A percentile compares a stretch with the other conserved stretches of the same genome.
phyloP scores from a whole-genome alignment of 2,329 filamentous ascomycete genomes.

The Fusarium sublunatum region DNA sequence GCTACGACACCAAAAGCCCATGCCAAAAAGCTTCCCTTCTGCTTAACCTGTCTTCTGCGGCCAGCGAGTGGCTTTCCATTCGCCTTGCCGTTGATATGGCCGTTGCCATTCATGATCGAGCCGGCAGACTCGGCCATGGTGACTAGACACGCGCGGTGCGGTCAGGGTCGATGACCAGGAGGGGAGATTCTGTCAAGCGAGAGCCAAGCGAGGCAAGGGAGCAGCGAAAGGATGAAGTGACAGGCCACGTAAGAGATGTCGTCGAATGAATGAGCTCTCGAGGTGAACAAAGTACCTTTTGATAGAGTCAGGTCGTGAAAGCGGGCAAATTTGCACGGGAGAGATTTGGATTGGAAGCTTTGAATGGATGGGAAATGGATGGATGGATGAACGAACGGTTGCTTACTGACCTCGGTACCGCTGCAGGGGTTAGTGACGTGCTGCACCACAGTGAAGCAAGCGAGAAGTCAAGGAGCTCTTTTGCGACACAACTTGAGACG shows the following conservation, averaged over 20 bases:
- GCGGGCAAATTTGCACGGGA: conserved; percentile 29
- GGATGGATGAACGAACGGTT: conserved; percentile 5
- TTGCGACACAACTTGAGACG: conserved; percentile 45
- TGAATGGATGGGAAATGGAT: conserved; percentile 7
- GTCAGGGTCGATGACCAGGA: conserved; percentile 17
- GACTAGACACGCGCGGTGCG: conserved; percentile 34
- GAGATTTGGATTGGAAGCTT: conserved; percentile 22
- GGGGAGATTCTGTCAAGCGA: conserved; percentile 15
- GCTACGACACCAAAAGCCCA: conserved; percentile 62
- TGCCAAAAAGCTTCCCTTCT: conserved; percentile 46
- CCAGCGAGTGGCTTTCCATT: conserved; percentile 45
- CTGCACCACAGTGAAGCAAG: conserved; percentile 19
- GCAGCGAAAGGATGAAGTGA: conserved; percentile 13
- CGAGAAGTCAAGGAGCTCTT: conserved; percentile 30
- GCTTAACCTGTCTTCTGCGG: conserved; percentile 40
- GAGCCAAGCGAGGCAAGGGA: conserved; percentile 25
- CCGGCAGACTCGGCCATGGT: conserved; percentile 53
- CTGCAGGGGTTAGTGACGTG: conserved; percentile 28
- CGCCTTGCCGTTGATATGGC: conserved; percentile 50
- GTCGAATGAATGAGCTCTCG: conserved; percentile 24
- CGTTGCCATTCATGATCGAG: conserved; percentile 54
- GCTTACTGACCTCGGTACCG: conserved; percentile 9
- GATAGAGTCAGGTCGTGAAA: conserved; percentile 27
- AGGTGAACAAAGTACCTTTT: conserved; percentile 21
- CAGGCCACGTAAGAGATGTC: conserved; percentile 10